Percentiles rank a stretch among this genome's conserved stretches.
Evolutionary conservation across 2,329 filamentous ascomycete species (phyloP).

Genomic region (Sporothrix variecibatus): DNA sequence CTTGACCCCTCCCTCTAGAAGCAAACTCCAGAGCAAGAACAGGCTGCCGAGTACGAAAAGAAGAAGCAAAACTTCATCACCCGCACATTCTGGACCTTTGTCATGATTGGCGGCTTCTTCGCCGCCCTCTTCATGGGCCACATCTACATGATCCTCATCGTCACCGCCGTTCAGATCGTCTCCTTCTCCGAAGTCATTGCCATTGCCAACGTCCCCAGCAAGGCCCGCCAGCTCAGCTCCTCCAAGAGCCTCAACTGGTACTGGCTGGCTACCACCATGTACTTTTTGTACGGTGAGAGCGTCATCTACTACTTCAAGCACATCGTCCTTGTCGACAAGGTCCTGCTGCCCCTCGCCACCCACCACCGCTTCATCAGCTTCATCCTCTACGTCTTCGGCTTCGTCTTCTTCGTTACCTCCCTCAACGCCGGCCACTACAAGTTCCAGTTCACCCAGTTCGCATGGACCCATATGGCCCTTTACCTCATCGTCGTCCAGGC

Average conservation of each 20-base stretch:
- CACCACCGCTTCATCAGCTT: slow-evolving; percentile 99
- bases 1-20: slow-evolving; percentile 41
- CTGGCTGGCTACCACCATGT: slow-evolving; percentile 98
- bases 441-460: slow-evolving; percentile 99
- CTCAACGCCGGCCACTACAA: slow-evolving; percentile 94
- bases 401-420: slow-evolving; percentile 96
- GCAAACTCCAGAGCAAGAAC: slow-evolving; percentile 44
- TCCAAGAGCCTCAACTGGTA: slow-evolving; percentile 99
- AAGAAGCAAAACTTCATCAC: slow-evolving; percentile 98
- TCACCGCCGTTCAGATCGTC: slow-evolving; percentile 91
- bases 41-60: slow-evolving; percentile 81
- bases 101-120: slow-evolving; percentile 97
- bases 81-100: slow-evolving; percentile 93
- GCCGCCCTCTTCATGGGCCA: slow-evolving; percentile 90
- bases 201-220: slow-evolving; percentile 91
- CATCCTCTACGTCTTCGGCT: slow-evolving; percentile 95
- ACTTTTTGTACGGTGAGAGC: slow-evolving; percentile 97
- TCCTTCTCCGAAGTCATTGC: slow-evolving; percentile 99
- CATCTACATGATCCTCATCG: slow-evolving; percentile 92
- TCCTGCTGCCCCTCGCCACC: slow-evolving; percentile 88
- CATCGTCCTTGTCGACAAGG: slow-evolving; percentile 90
- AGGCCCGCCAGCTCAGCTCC: slow-evolving; percentile 85
- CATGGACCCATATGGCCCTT: slow-evolving; percentile 98
- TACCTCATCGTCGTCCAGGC: slow-evolving; percentile 97
- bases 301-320: slow-evolving; percentile 99